Percentiles rank a stretch among this genome's conserved stretches.
These are phyloP conservation scores for Trametes sanguinea DNA, from an alignment of 768 basidiomycete species.

Conservation along the genomic window DNA sequence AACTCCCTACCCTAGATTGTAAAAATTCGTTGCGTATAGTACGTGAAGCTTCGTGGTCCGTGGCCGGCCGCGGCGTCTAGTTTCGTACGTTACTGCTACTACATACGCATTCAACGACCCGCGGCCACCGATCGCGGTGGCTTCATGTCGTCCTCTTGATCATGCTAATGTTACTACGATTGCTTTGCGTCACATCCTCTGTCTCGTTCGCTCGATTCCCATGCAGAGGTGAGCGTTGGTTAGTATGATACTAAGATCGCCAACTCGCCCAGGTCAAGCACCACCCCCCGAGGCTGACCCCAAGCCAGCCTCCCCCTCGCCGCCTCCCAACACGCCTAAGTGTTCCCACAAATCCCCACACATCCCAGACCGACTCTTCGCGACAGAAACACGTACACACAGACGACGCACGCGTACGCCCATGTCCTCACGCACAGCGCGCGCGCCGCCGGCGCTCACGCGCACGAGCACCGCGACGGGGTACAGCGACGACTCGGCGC, in stretches of 20 bases:
- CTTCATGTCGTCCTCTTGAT: neutral
- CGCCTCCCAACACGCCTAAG: too few species aligned
- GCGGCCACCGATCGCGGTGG: neutral
- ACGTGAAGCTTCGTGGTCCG: neutral
- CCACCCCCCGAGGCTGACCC: neutral
- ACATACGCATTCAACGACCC: neutral
- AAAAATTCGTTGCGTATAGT: neutral
- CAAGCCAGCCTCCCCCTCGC: neutral
- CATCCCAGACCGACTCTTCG: too few species aligned
- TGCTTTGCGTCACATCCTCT: neutral
- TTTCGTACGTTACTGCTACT: neutral
- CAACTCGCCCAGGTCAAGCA: neutral
- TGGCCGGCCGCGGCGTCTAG: neutral
- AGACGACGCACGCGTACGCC: neutral
- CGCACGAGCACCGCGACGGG: slow-evolving; percentile 14
- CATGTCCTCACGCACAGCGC: neutral
- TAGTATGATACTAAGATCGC: neutral
- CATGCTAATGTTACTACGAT: neutral
- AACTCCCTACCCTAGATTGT: neutral
- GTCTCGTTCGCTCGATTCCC: too few species aligned
- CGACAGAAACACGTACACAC: neutral
- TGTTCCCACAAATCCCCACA: too few species aligned
- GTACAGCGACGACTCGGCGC: slow-evolving; percentile 6
- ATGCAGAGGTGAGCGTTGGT: neutral
- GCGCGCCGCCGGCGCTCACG: neutral